Conservation (phyloP, 2,329 filamentous ascomycete genomes). For the Fusarium sp. region DNA sequence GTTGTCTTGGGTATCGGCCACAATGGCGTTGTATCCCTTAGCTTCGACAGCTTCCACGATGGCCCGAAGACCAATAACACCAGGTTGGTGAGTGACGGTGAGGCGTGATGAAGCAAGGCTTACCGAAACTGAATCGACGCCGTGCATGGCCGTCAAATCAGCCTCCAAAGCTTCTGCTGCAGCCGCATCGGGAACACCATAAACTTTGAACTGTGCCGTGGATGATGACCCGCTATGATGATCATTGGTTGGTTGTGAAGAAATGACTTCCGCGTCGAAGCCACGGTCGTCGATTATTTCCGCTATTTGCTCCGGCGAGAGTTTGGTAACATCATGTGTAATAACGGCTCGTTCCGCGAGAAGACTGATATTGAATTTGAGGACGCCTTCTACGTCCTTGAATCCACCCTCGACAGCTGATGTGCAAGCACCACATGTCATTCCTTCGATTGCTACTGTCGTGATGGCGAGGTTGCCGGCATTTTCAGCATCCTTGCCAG, state of each 20-base stretch:
- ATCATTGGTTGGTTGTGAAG: constrained; percentile 69
- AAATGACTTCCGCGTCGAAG: constrained; percentile 85
- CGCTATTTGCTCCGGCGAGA: constrained; percentile 77
- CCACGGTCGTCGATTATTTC: constrained; percentile 89
- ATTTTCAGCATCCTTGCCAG: constrained; percentile 40
- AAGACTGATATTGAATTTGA: constrained; percentile 94
- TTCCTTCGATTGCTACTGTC: constrained; percentile 89
- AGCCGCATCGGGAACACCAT: constrained; percentile 76
- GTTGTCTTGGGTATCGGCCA: constrained; percentile 93
- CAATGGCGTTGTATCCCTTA: constrained; percentile 85
- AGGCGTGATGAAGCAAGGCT: constrained; percentile 78
- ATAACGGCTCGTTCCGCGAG: constrained; percentile 91
- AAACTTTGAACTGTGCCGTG: constrained; percentile 82
- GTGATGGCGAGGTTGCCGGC: constrained; percentile 69
- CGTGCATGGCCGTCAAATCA: constrained; percentile 68
- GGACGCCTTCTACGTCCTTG: constrained; percentile 75
- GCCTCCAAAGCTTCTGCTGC: constrained; percentile 78
- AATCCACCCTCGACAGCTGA: constrained; percentile 89
- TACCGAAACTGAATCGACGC: constrained; percentile 77
- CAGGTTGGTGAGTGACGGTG: constrained; percentile 75
- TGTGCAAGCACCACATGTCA: constrained; percentile 98
- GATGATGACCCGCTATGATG: constrained; percentile 64
- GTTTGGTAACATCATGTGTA: constrained; percentile 76
- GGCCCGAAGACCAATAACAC: constrained; percentile 77
- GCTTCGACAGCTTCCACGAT: constrained; percentile 84